phyloP scores from a whole-genome alignment of 768 basidiomycete genomes.

The Kwoniella dendrophila region DNA sequence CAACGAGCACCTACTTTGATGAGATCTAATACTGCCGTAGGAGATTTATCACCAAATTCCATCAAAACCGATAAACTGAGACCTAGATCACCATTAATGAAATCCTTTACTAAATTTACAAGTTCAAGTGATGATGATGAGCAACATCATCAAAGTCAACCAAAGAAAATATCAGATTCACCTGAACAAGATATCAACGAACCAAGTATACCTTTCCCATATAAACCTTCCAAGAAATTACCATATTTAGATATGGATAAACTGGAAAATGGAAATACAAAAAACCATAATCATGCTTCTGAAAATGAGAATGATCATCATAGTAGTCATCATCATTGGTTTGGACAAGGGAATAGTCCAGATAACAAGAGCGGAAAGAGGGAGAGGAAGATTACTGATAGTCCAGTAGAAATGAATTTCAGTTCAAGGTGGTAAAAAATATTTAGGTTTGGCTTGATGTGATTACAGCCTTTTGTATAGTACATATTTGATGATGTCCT shows the following conservation, averaged over 20 bases:
- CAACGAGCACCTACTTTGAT: constrained; percentile 8
- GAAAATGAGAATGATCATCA: neutral
- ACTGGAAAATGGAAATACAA: neutral
- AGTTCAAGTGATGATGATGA: constrained; percentile 7
- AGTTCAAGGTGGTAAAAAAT: constrained; percentile 17
- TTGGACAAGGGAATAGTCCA: constrained; percentile 4
- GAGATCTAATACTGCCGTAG: constrained; percentile 14
- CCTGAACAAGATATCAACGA: constrained; percentile 1
- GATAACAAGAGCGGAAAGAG: constrained; percentile 7
- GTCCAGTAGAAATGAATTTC: constrained; percentile 40
- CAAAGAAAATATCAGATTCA: neutral
- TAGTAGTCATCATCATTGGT: constrained; percentile 7
- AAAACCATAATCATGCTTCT: neutral
- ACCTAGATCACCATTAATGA: constrained; percentile 14
- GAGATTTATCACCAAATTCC: constrained; percentile 15
- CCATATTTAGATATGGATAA: constrained; percentile 7
- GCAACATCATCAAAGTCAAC: neutral
- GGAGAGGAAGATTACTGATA: constrained; percentile 21
- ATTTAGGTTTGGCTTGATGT: neutral
- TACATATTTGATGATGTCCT: neutral
- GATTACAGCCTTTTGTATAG: neutral
- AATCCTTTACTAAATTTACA: constrained; percentile 9
- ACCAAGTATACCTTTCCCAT: neutral
- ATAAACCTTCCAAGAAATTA: constrained; percentile 1
- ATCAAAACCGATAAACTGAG: neutral